Evolutionary conservation across 257 asterid genomes (phyloP).

Genomic region (Nicotiana tomentosiformis): DNA sequence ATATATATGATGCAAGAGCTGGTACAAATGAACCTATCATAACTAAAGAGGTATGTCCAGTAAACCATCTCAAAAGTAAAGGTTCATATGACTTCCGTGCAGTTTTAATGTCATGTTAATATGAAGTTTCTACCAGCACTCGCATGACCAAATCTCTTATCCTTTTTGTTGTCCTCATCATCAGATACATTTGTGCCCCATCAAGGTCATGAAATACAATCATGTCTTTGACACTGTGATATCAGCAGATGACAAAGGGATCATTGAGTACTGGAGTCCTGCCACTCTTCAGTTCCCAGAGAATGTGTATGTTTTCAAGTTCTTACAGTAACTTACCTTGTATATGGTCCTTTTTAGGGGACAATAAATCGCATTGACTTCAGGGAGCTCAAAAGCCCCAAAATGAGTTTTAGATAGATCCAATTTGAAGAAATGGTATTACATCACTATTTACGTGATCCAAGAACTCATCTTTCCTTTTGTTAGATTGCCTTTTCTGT

Average conservation of each 20-base stretch:
- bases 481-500: neutral
- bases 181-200: conserved; percentile 79
- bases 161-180: conserved; percentile 7
- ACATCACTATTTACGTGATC: neutral
- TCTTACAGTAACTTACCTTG: neutral
- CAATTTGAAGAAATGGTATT: neutral
- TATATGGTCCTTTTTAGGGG: neutral
- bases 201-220: conserved; percentile 89
- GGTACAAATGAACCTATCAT: conserved; percentile 81
- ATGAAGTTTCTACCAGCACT: neutral
- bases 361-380: neutral
- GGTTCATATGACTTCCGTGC: neutral
- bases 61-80: conserved; percentile 2
- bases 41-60: conserved; percentile 63
- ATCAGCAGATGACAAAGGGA: conserved; percentile 95
- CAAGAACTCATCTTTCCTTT: neutral
- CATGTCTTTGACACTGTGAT: conserved; percentile 71
- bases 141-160: neutral
- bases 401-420: neutral
- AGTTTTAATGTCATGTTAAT: neutral
- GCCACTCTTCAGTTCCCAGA: conserved; percentile 80
- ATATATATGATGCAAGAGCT: conserved; percentile 85
- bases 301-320: conserved; percentile 46
- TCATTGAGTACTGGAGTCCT: conserved; percentile 95
- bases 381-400: neutral